These are phyloP conservation scores for Lophiostoma macrostomum DNA, from an alignment of 495 filamentous ascomycete species.

Conservation along the genomic window DNA sequence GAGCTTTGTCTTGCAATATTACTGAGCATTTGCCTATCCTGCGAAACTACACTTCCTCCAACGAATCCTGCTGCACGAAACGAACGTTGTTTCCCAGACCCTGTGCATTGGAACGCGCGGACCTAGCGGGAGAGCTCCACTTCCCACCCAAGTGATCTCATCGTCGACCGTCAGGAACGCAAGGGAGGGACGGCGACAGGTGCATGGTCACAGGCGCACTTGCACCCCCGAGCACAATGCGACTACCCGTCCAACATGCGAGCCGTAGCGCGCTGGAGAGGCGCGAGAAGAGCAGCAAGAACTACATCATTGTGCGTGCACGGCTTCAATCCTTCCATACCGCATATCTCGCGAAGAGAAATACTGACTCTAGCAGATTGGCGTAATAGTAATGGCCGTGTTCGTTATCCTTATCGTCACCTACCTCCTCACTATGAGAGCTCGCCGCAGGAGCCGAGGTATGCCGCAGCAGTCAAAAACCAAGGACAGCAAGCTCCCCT, in stretches of 20 bases:
- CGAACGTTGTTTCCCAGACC: neutral
- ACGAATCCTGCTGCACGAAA: neutral
- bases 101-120: too few species aligned
- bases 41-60: too few species aligned
- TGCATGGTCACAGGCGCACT: constrained; percentile 5
- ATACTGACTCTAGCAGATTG: constrained; percentile 32
- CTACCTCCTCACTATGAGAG: constrained; percentile 49
- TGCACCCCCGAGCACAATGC: constrained; percentile 1
- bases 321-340: neutral
- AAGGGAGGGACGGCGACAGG: neutral
- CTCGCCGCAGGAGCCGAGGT: constrained; percentile 55
- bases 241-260: constrained; percentile 5
- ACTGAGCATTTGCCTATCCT: too few species aligned
- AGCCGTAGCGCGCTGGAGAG: constrained; percentile 4
- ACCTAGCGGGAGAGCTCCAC: too few species aligned
- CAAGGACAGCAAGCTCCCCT: constrained; percentile 25
- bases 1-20: too few species aligned
- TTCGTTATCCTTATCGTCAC: constrained; percentile 44
- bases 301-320: constrained; percentile 1
- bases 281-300: neutral
- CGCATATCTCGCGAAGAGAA: neutral
- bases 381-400: constrained; percentile 43
- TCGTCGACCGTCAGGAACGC: neutral
- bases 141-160: neutral
- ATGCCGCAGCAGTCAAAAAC: constrained; percentile 47